Evolutionary conservation across 1,284 basidiomycete genomes (phyloP), one percentile per base, ranked within the genome.

Genomic region (Puccinia horiana): DNA sequence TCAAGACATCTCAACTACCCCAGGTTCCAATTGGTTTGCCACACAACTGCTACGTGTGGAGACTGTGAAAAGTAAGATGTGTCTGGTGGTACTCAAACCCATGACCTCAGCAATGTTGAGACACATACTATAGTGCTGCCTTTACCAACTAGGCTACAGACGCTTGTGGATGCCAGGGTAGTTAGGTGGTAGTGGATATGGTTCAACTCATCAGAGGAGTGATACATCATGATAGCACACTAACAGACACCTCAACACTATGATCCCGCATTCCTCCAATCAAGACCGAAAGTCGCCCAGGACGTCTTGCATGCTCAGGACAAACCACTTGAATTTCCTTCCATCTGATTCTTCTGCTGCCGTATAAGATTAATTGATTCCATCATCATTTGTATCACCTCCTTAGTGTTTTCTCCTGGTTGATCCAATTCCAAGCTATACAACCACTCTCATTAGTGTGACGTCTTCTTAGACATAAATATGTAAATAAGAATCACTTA

Each of bases 21-120:
- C n/a, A 6, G 18, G 73, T 75, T 9, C 52, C 52, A 16, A 42
- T 56, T 23, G 73, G 73, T 26, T 58, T 75, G 16, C 73, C 73
- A 9, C 37, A 11, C 3, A 56, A 52, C 52, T 75, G 73, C 56
- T 75, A 75, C 32, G 23, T 20, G 37, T 18, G 6, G 63, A 32
- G 14, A 18, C 63, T 37, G 37, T 65, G 5, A 65, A 29, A 26
- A 37, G n/a, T n/a, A n/a, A n/a, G n/a, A n/a, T n/a, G n/a, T n/a
- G n/a, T n/a, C n/a, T n/a, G n/a, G n/a, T n/a, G n/a, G n/a, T n/a
- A n/a, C n/a, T n/a, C n/a, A n/a, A n/a, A n/a, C n/a, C n/a, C n/a
- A n/a, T n/a, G n/a, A n/a, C n/a, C n/a, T n/a, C n/a, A n/a, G n/a
- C n/a, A n/a, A n/a, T n/a, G n/a, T n/a, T n/a, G n/a, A n/a, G n/a